Base-by-base conservation (phyloP, 306 rosid genomes). In the Psophocarpus tetragonolobus region DNA sequence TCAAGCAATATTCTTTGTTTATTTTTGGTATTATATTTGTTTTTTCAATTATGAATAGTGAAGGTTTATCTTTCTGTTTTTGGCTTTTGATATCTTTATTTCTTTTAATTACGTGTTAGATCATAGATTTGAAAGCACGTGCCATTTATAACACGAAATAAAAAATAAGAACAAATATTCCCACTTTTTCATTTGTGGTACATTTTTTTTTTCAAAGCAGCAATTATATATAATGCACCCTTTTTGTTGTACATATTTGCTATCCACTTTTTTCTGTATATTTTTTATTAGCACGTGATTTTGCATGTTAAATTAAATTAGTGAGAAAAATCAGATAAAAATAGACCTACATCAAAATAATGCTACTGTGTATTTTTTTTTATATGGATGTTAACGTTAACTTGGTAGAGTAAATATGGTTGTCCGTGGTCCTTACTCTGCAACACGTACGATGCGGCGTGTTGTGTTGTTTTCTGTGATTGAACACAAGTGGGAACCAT, bases 401-500 rank as follows among this genome's bases (percentile, higher is more conserved):
- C 24, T 0, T 32, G 15, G 6, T 10, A 27, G 4, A 61, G 5
- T 2, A 56, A 11, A 5, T 35, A 17, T 17, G 39, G 8, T 13
- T 73, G 1, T 12, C 50, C 14, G 67, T 3, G 29, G 53, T 2
- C 38, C 29, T 57, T 57, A 6, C 5, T 18, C 3, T 4, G 13
- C 2, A 39, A 13, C 35, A 6, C 48, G 72, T 66, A 41, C 21
- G 36, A 38, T 9, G 61, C 21, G 53, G 82, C 63, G 30, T 21
- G 77, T 45, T 0, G 27, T 68, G 61, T 30, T 21, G 27, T 30
- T 61, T 71, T 58, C 2, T 30, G 53, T 50, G 60, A 38, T 44
- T 60, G 71, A 70, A 66, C 29, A 57, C 79, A 73, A 80, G 68
- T 69, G 41, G 48, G 36, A 10, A 18, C 9, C n/a, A 1, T 80